Percentiles rank a stretch among this genome's conserved stretches.
Conservation (phyloP, 768 basidiomycete species). For the Lactifluus hygrophoroides region DNA sequence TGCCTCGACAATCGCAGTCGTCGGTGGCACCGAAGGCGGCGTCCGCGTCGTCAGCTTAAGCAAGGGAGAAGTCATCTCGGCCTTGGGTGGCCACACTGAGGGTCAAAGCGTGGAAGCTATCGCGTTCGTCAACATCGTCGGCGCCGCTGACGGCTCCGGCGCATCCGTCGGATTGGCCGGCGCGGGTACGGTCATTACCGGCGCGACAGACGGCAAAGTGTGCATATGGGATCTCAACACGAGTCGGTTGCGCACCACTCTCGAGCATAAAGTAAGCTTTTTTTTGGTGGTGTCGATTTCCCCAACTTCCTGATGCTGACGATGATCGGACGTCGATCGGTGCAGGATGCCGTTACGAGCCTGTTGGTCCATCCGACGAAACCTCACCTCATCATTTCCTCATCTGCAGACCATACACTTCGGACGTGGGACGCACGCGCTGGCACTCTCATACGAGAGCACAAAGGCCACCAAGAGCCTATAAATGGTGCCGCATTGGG, state of each 20-base stretch:
- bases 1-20: conserved; percentile 81
- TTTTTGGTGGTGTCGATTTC: not conserved
- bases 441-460: conserved; percentile 66
- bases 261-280: conserved; percentile 67
- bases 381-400: conserved; percentile 71
- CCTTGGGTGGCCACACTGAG: conserved; percentile 75
- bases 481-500: conserved; percentile 72
- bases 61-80: conserved; percentile 74
- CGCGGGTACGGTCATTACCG: conserved; percentile 67
- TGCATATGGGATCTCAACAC: conserved; percentile 93
- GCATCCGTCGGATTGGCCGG: conserved; percentile 39
- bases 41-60: conserved; percentile 80
- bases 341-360: conserved; percentile 80
- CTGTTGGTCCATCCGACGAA: conserved; percentile 66
- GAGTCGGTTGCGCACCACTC: conserved; percentile 71
- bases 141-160: conserved; percentile 43
- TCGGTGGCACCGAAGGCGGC: conserved; percentile 81
- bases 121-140: conserved; percentile 70
- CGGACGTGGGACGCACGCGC: conserved; percentile 91
- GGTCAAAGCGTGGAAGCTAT: conserved; percentile 86
- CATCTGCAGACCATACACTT: conserved; percentile 78
- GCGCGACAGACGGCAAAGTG: conserved; percentile 88
- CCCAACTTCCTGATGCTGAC: not conserved
- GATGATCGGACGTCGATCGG: not conserved
- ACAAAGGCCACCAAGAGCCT: conserved; percentile 74